Evolutionary conservation across 768 basidiomycete genomes (phyloP).

Genomic region (Serendipita sp.): DNA sequence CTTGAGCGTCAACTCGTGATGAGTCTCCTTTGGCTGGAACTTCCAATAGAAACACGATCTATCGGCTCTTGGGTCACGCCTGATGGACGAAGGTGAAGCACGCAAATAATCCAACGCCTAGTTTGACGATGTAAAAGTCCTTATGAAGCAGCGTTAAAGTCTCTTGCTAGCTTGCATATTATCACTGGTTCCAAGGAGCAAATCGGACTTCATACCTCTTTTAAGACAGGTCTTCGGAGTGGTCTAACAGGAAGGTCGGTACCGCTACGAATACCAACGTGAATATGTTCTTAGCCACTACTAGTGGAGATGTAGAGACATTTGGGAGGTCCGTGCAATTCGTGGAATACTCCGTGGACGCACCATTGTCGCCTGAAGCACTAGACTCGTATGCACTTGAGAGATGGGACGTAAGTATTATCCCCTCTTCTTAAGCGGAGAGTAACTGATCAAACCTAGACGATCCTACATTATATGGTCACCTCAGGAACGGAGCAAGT

Average conservation of each 20-base stretch:
- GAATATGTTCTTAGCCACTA: not conserved
- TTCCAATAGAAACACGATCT: constrained; percentile 43
- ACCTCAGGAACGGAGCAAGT: constrained; percentile 71
- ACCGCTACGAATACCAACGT: constrained; percentile 20
- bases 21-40: constrained; percentile 80
- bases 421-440: not conserved
- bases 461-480: constrained; percentile 96
- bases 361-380: constrained; percentile 34
- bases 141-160: constrained; percentile 52
- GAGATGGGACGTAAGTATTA: constrained; percentile 67
- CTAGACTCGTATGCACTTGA: constrained; percentile 73
- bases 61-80: constrained; percentile 64
- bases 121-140: constrained; percentile 27
- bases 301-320: constrained; percentile 57
- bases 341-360: constrained; percentile 30
- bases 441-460: constrained; percentile 30
- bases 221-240: constrained; percentile 64
- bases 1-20: constrained; percentile 74
- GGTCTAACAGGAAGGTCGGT: constrained; percentile 68
- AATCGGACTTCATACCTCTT: constrained; percentile 51
- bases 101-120: not conserved
- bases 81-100: constrained; percentile 49
- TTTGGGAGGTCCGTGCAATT: constrained; percentile 62
- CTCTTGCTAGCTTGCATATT: constrained; percentile 54
- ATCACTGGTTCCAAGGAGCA: constrained; percentile 43